Percentiles rank a stretch among this genome's conserved stretches.
Evolutionary conservation across 106 monocot species (phyloP).

Genomic region (Allium cepa): DNA sequence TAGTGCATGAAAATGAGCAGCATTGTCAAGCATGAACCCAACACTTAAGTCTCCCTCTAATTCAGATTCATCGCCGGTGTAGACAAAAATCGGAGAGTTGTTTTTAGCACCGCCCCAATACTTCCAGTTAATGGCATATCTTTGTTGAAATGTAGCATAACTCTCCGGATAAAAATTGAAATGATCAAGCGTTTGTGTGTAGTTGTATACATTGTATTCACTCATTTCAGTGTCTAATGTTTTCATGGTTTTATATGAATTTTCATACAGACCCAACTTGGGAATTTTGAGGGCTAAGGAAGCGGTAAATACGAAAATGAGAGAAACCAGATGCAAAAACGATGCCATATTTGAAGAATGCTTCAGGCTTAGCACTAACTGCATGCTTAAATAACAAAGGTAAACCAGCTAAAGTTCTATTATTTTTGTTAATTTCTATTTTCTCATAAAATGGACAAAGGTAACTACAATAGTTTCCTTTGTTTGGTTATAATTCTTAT

Average conservation of each 20-base stretch:
- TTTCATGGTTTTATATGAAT: background rate
- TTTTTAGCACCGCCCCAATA: constrained; percentile 32
- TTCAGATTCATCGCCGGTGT: constrained; percentile 28
- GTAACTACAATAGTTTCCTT: no score
- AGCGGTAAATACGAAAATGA: background rate
- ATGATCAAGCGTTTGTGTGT: constrained; percentile 40
- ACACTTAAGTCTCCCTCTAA: constrained; percentile 6
- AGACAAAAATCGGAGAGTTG: constrained; percentile 36
- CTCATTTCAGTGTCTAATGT: background rate
- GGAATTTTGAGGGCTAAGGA: background rate
- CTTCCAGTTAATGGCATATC: constrained; percentile 22
- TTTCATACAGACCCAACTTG: background rate
- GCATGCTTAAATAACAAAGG: no score
- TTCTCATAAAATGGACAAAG: no score
- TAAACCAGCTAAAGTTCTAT: no score
- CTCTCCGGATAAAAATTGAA: constrained; percentile 31
- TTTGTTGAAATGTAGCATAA: constrained; percentile 34
- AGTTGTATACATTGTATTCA: constrained; percentile 5
- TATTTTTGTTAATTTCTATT: no score
- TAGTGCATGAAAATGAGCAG: constrained; percentile 24
- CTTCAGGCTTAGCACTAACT: no score
- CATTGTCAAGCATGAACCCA: constrained; percentile 20
- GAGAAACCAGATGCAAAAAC: background rate
- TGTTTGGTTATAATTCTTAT: no score
- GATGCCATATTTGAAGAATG: background rate